Evolutionary conservation across 1,284 basidiomycete genomes (phyloP).

Genomic region (Tremellales sp.): DNA sequence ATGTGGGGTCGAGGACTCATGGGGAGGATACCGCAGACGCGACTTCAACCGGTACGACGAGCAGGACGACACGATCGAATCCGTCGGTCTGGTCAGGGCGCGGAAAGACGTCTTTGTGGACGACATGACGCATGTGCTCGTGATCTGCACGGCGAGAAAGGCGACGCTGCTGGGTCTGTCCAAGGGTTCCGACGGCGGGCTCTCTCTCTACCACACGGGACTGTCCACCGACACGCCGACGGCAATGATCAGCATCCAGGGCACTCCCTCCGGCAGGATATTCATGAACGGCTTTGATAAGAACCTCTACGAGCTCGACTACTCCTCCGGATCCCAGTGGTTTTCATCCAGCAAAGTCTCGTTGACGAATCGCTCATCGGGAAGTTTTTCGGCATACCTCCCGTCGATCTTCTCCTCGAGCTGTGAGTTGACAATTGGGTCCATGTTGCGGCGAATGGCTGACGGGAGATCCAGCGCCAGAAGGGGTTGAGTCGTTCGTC

Average conservation of each 20-base stretch:
- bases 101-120: constrained; percentile 76
- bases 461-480: constrained; percentile 18
- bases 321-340: constrained; percentile 88
- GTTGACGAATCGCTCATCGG: constrained; percentile 34
- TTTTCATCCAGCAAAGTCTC: constrained; percentile 62
- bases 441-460: no score
- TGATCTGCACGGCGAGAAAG: constrained; percentile 81
- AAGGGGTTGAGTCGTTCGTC: constrained; percentile 42
- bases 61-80: constrained; percentile 83
- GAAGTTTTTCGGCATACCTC: constrained; percentile 30
- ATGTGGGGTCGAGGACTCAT: not conserved
- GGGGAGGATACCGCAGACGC: constrained; percentile 20
- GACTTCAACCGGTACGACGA: constrained; percentile 69
- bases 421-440: constrained; percentile 12
- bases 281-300: constrained; percentile 89
- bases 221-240: constrained; percentile 68
- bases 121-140: constrained; percentile 81
- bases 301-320: constrained; percentile 87
- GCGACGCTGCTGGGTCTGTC: constrained; percentile 84
- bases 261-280: constrained; percentile 77
- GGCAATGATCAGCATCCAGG: constrained; percentile 74
- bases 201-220: constrained; percentile 88
- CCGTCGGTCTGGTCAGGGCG: constrained; percentile 77
- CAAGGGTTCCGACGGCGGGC: constrained; percentile 54
- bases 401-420: constrained; percentile 23